Base-by-base conservation (phyloP, 345 rosid genomes). In the Populus simonii region DNA sequence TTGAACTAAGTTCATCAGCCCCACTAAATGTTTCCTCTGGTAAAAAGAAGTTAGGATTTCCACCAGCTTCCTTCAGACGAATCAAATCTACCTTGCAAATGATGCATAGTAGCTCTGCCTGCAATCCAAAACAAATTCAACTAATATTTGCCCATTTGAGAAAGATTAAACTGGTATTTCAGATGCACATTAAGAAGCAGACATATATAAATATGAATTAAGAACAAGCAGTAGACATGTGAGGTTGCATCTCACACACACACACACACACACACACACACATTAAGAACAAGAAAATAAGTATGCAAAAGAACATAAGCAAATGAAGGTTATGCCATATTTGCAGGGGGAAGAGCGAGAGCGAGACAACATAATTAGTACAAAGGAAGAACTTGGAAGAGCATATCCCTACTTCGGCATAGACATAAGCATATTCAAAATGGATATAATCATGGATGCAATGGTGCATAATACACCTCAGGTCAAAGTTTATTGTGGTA, bases 91-190 rank as follows among this genome's bases (percentile, higher is more conserved):
- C 79, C 89, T 87, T 77, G 84, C 98, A 92, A 75, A 80, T 82
- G 77, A 72, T 79, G 92, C 89, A 89, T 74, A 90, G 76, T 74
- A 87, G 76, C 77, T 89, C 91, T 78, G 71, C 89, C 98, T 92
- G 93, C 80, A 78, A 83, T 68, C 71, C 71, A 68, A 86, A n/a
- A 75, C 53, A 39, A 59, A 25, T 67, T 74, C 33, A 74, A 53
- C 33, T 69, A 65, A 51, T 27, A 17, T 23, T 8, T 47, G 35
- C 23, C n/a, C 36, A 11, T 47, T 25, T n/a, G 65, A 25, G 65
- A 7, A 7, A 38, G 20, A 27, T 59, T 57, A 43, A 62, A 43
- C 17, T 55, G 51, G 18, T 20, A 68, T 16, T 25, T 68, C 6
- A 68, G 59, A 15, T 69, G 66, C 25, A 18, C 66, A 16, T 53